Evolutionary conservation across 2,329 filamentous ascomycete species (phyloP).

Genomic region (Aspergillus neotritici): DNA sequence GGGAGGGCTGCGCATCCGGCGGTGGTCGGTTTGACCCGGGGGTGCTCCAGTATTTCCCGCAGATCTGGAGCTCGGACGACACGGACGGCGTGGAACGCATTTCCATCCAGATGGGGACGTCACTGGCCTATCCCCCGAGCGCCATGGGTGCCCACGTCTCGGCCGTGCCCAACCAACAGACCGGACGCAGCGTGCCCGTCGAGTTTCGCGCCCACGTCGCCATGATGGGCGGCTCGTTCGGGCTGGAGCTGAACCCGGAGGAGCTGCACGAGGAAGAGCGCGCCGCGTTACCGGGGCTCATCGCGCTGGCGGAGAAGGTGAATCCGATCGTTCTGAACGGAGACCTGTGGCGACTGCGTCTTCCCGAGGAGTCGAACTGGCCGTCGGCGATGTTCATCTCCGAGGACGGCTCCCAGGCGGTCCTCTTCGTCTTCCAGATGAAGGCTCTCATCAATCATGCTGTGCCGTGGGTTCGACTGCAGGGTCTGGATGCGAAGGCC

Average conservation of each 20-base stretch:
- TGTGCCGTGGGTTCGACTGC: constrained; percentile 49
- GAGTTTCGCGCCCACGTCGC: constrained; percentile 60
- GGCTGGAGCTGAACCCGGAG: constrained; percentile 57
- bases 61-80: constrained; percentile 62
- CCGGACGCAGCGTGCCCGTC: constrained; percentile 51
- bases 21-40: constrained; percentile 61
- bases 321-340: constrained; percentile 57
- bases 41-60: constrained; percentile 59
- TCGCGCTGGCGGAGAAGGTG: constrained; percentile 51
- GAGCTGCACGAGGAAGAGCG: constrained; percentile 49
- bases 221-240: constrained; percentile 64
- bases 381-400: constrained; percentile 58
- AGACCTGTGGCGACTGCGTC: constrained; percentile 54
- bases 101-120: constrained; percentile 59
- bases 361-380: constrained; percentile 57
- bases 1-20: constrained; percentile 62
- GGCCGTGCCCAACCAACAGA: constrained; percentile 55
- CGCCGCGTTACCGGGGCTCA: constrained; percentile 49
- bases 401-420: constrained; percentile 44
- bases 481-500: constrained; percentile 52
- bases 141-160: constrained; percentile 63
- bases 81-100: constrained; percentile 59
- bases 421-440: constrained; percentile 59
- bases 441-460: constrained; percentile 49
- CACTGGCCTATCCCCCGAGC: constrained; percentile 56